Percentiles rank a stretch among this genome's conserved stretches.
Evolutionary conservation across 352 stramenopile species (phyloP).

Genomic region (Globisporangium cylindrosporum): DNA sequence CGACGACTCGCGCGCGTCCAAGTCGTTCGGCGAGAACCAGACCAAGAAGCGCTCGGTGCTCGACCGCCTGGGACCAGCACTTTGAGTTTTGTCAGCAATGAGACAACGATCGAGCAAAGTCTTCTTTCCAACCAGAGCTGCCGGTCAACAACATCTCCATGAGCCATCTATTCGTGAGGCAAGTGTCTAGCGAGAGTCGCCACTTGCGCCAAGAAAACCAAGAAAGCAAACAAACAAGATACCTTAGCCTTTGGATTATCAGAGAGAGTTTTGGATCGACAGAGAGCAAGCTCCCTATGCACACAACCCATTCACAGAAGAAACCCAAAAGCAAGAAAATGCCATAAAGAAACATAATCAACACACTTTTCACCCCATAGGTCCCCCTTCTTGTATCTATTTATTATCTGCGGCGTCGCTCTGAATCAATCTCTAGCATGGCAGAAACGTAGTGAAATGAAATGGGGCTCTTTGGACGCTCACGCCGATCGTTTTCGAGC

Average conservation of each 20-base stretch:
- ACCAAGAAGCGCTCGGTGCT: slow-evolving; percentile 83
- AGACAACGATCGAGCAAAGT: no score
- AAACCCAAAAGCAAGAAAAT: slow-evolving; percentile 1
- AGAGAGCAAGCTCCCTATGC: background rate
- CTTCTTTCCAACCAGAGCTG: background rate
- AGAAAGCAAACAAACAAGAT: slow-evolving; percentile 1
- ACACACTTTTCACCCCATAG: background rate
- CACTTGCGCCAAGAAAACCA: background rate
- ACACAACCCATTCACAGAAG: background rate
- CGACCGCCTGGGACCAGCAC: slow-evolving; percentile 71
- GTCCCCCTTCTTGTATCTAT: background rate
- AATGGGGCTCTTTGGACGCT: slow-evolving; percentile 45
- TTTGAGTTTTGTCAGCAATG: slow-evolving; percentile 24
- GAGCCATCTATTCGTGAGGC: background rate
- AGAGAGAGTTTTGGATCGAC: background rate
- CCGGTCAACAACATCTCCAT: background rate
- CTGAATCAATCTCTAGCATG: background rate
- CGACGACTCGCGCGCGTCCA: slow-evolving; percentile 27
- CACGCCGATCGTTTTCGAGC: slow-evolving; percentile 16
- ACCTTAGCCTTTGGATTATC: no score
- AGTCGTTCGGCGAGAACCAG: slow-evolving; percentile 52
- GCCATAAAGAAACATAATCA: slow-evolving; percentile 7
- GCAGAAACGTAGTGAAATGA: background rate
- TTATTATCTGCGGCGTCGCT: background rate
- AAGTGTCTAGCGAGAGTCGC: background rate